These are phyloP conservation scores for Fonsecaea multimorphosa DNA, from an alignment of 2,329 filamentous ascomycete genomes.

Conservation along the genomic window DNA sequence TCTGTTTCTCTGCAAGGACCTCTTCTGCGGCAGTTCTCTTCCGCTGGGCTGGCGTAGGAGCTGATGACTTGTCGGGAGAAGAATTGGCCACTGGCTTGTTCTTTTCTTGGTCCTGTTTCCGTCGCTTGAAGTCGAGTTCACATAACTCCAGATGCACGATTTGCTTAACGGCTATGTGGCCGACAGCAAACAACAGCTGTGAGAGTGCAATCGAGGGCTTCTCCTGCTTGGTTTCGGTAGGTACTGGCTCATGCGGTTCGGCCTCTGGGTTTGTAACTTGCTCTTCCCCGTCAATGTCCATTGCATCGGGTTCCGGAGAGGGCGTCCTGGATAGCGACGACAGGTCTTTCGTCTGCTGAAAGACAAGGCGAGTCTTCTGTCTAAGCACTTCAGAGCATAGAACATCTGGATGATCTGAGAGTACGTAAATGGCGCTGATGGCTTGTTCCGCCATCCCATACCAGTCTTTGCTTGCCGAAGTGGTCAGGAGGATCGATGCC, in stretches of 20 bases:
- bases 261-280: slow-evolving; percentile 23
- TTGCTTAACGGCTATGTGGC: slow-evolving; percentile 97
- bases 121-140: slow-evolving; percentile 95
- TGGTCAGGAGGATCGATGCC: slow-evolving; percentile 82
- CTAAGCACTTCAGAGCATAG: slow-evolving; percentile 90
- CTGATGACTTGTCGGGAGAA: slow-evolving; percentile 45
- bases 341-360: slow-evolving; percentile 59
- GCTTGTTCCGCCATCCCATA: slow-evolving; percentile 93
- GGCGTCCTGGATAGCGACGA: slow-evolving; percentile 46
- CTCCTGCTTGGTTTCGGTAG: slow-evolving; percentile 54
- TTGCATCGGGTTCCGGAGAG: slow-evolving; percentile 42
- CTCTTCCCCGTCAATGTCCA: slow-evolving; percentile 42
- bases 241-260: slow-evolving; percentile 41
- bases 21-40: slow-evolving; percentile 55
- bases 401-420: slow-evolving; percentile 92
- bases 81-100: slow-evolving; percentile 48
- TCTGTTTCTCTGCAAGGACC: slow-evolving; percentile 50
- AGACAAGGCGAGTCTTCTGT: slow-evolving; percentile 84
- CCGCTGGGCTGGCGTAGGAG: slow-evolving; percentile 51
- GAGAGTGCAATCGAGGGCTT: slow-evolving; percentile 79
- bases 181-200: slow-evolving; percentile 91
- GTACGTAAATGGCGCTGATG: slow-evolving; percentile 89
- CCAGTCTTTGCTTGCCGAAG: slow-evolving; percentile 93
- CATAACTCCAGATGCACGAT: slow-evolving; percentile 98
- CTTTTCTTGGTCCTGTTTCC: slow-evolving; percentile 89